A percentile compares a stretch with the other conserved stretches of the same genome.
These are phyloP conservation scores for Diaporthe sp. DNA, from an alignment of 2,329 filamentous ascomycete genomes.

Conservation along the genomic window DNA sequence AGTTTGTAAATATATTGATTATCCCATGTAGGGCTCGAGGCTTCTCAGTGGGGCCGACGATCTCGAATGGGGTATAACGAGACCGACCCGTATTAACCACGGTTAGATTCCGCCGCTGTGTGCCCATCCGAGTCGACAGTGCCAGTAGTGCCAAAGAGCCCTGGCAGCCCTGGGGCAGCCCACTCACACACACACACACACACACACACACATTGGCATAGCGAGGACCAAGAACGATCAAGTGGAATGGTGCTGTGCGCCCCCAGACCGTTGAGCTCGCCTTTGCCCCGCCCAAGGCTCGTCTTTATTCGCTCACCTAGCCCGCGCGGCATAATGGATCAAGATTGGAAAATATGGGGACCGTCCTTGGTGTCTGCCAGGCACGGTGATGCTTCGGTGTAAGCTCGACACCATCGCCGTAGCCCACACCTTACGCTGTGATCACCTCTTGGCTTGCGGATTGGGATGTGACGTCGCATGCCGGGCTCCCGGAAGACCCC, in stretches of 20 bases:
- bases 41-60: neutral
- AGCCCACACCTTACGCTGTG: constrained; percentile 16
- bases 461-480: neutral
- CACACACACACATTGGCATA: neutral
- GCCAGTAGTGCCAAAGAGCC: neutral
- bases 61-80: neutral
- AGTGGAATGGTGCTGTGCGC: neutral
- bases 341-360: constrained; percentile 11
- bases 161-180: neutral
- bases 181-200: neutral
- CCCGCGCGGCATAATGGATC: neutral
- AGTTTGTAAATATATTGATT: constrained; percentile 3
- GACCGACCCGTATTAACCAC: neutral
- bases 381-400: constrained; percentile 18
- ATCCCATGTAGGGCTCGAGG: neutral
- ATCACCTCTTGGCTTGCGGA: neutral
- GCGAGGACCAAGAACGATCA: neutral
- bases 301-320: neutral
- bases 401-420: neutral
- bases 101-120: constrained; percentile 21
- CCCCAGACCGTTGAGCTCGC: no score
- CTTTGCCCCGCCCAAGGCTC: neutral
- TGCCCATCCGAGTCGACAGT: neutral
- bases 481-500: constrained; percentile 13
- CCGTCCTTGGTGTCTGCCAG: neutral